Conservation (phyloP, 164 flowering plant genomes). For the Chimonanthus salicifolius region DNA sequence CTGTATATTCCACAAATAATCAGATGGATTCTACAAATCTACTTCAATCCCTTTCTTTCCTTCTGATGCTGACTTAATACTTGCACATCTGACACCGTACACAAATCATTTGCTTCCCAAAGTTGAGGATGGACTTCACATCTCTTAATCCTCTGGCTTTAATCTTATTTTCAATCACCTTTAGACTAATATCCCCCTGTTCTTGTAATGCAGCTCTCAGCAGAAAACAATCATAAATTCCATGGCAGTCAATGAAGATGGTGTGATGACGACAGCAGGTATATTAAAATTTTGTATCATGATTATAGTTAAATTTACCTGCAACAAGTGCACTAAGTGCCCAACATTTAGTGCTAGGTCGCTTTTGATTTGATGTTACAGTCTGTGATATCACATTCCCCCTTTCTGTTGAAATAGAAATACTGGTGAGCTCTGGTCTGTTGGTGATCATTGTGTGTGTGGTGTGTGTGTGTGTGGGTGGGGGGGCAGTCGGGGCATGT, state of each 20-base stretch:
- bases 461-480: too few relatives aligned
- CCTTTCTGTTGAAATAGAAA: too few relatives aligned
- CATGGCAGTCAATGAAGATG: slow-evolving; percentile 95
- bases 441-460: not conserved
- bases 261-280: slow-evolving; percentile 96
- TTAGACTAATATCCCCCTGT: not conserved
- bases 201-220: slow-evolving; percentile 66
- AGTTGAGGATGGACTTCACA: not conserved
- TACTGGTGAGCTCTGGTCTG: not conserved
- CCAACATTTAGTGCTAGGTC: not conserved
- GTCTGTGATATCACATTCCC: not conserved
- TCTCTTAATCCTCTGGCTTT: not conserved
- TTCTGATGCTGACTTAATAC: not conserved
- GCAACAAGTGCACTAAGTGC: not conserved
- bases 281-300: not conserved
- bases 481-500: not conserved
- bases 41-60: not conserved
- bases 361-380: too few relatives aligned
- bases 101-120: too few relatives aligned
- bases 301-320: not conserved
- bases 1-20: too few relatives aligned
- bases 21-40: too few relatives aligned
- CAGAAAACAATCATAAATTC: slow-evolving; percentile 95
- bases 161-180: not conserved
- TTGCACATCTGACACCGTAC: not conserved